Percentiles rank a stretch among this genome's conserved stretches.
Conservation (phyloP, 176 grass and related monocot species). For the Calamus simplicifolius region DNA sequence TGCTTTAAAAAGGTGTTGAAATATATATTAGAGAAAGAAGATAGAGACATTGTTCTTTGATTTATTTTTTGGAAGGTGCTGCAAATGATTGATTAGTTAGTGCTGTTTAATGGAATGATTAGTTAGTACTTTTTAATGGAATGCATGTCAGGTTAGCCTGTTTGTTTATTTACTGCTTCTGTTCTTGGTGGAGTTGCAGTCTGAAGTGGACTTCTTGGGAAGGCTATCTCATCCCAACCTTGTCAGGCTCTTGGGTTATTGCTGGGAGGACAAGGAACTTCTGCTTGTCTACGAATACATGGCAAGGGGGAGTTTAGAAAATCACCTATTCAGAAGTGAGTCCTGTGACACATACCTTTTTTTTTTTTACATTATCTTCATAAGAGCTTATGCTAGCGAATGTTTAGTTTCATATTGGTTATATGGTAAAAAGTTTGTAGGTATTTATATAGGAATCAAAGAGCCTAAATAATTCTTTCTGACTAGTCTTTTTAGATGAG, state of each 20-base stretch:
- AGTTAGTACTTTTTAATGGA: neutral
- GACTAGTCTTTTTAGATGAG: too few relatives aligned
- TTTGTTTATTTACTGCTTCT: too few relatives aligned
- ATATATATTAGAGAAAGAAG: too few relatives aligned
- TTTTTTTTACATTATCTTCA: too few relatives aligned
- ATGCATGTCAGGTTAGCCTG: neutral
- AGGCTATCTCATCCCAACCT: constrained; percentile 76
- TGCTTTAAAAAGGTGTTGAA: too few relatives aligned
- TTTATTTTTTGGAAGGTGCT: too few relatives aligned
- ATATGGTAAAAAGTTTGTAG: too few relatives aligned
- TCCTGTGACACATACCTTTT: neutral
- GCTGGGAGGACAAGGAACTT: constrained; percentile 73
- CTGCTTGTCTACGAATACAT: constrained; percentile 94
- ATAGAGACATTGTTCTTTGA: too few relatives aligned
- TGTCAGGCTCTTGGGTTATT: constrained; percentile 83
- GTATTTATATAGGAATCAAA: too few relatives aligned
- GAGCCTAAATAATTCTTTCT: too few relatives aligned
- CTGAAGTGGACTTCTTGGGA: constrained; percentile 82
- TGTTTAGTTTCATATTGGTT: too few relatives aligned
- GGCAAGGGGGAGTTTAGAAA: constrained; percentile 80
- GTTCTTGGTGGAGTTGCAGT: constrained; percentile 27
- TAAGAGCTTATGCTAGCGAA: too few relatives aligned
- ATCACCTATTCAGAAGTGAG: constrained; percentile 83
- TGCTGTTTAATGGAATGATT: neutral
- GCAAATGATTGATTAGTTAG: neutral